A percentile compares a stretch with the other conserved stretches of the same genome.
Conservation (phyloP, 2,329 filamentous ascomycete species). For the Cladosporium sp. region DNA sequence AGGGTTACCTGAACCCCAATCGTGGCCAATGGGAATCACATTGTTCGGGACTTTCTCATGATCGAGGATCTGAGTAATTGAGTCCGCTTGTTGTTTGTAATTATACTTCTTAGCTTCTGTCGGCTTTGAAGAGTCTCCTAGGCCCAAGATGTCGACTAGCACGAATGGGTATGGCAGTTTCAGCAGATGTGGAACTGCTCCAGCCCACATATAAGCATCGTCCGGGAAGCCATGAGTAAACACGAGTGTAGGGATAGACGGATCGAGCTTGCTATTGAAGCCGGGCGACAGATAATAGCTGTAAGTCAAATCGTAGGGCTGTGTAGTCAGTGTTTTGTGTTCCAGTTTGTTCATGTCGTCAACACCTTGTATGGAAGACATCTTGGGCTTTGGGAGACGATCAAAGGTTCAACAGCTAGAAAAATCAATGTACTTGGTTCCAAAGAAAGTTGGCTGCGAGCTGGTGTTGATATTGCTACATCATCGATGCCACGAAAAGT, state of each 20-base stretch:
- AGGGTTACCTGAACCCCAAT: slow-evolving; percentile 44
- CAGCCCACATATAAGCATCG: slow-evolving; percentile 48
- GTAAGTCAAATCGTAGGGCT: slow-evolving; percentile 31
- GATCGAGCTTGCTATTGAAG: slow-evolving; percentile 26
- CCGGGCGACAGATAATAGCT: slow-evolving; percentile 33
- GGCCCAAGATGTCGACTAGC: slow-evolving; percentile 44
- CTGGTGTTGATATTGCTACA: slow-evolving; percentile 12
- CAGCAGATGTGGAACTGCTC: slow-evolving; percentile 31
- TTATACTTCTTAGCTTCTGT: slow-evolving; percentile 39
- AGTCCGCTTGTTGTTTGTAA: slow-evolving; percentile 39
- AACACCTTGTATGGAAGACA: slow-evolving; percentile 14
- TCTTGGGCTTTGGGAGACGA: too few species aligned
- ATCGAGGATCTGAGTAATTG: slow-evolving; percentile 44
- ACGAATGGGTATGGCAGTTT: slow-evolving; percentile 35
- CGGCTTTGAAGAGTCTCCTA: slow-evolving; percentile 41
- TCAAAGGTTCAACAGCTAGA: too few species aligned
- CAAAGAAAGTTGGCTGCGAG: not conserved
- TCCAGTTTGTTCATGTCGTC: slow-evolving; percentile 29
- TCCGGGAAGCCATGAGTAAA: slow-evolving; percentile 55
- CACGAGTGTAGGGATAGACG: slow-evolving; percentile 39
- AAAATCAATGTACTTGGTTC: too few species aligned
- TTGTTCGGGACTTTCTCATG: slow-evolving; percentile 35
- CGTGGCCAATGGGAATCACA: slow-evolving; percentile 42
- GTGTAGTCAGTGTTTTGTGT: slow-evolving; percentile 29
- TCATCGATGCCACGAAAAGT: slow-evolving; percentile 4